Percentiles rank a stretch among this genome's conserved stretches.
Conservation (phyloP, 106 monocot genomes). For the Agapanthus africanus region DNA sequence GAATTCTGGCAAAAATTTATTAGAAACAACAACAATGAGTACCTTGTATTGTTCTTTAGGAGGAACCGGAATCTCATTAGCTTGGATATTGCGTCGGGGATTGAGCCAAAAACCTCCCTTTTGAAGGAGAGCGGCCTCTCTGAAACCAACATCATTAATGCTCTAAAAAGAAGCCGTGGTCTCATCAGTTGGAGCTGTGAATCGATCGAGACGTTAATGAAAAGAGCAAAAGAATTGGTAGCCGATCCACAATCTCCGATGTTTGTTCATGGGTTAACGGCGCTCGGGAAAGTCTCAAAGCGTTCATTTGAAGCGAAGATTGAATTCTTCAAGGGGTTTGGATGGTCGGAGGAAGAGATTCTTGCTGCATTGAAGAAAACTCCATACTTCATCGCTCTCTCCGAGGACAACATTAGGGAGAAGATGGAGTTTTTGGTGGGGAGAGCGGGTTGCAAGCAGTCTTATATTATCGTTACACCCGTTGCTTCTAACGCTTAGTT, state of each 20-base stretch:
- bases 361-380: neutral
- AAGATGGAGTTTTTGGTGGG: conserved; percentile 7
- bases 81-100: neutral
- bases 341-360: conserved; percentile 3
- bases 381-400: neutral
- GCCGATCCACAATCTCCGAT: neutral
- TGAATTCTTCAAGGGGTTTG: neutral
- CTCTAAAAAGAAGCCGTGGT: neutral
- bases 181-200: neutral
- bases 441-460: neutral
- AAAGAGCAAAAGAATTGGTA: neutral
- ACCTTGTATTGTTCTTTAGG: neutral
- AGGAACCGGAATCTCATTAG: neutral
- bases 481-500: conserved; percentile 2
- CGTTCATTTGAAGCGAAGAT: neutral
- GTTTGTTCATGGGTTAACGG: neutral
- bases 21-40: neutral
- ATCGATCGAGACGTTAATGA: neutral
- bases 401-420: neutral
- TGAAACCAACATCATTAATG: neutral
- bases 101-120: neutral
- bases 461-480: conserved; percentile 2
- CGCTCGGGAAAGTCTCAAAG: neutral
- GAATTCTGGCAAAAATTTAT: neutral
- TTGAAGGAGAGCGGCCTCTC: neutral